Evolutionary conservation across 148 eudicot genomes (phyloP).

Genomic region (Dianthus caryophyllus): DNA sequence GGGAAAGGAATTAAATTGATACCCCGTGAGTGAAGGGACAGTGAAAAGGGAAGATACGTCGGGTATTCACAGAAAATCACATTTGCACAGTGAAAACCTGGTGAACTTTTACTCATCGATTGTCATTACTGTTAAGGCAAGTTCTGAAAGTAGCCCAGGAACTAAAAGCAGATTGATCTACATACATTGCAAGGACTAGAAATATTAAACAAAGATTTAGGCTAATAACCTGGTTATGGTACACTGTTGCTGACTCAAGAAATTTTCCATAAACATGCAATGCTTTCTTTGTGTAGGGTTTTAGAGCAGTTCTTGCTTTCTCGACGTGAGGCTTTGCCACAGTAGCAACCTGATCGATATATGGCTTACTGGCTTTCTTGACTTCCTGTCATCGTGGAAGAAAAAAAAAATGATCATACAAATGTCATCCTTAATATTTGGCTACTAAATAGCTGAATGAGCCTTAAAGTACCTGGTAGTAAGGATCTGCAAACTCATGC

Average conservation of each 20-base stretch:
- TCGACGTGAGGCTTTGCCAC: slow-evolving; percentile 85
- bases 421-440: not conserved
- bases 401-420: slow-evolving; percentile 9
- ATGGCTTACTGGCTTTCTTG: slow-evolving; percentile 68
- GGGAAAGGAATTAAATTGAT: not conserved
- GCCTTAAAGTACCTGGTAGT: slow-evolving; percentile 53
- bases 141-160: not conserved
- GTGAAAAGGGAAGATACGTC: not conserved
- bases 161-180: not conserved
- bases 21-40: not conserved
- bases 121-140: not conserved
- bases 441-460: not conserved
- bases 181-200: not conserved
- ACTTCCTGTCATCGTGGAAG: slow-evolving; percentile 44
- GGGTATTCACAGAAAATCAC: not conserved
- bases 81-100: not conserved
- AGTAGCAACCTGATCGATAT: slow-evolving; percentile 73
- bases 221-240: slow-evolving; percentile 73
- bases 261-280: slow-evolving; percentile 62
- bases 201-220: not conserved
- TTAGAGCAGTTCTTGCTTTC: slow-evolving; percentile 45
- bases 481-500: slow-evolving; percentile 65
- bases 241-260: slow-evolving; percentile 64
- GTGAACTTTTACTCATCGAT: no score
- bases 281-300: slow-evolving; percentile 65